Percentiles rank a stretch among this genome's conserved stretches.
phyloP scores from a whole-genome alignment of 306 rosid species.

The Elaeagnus macrophylla region DNA sequence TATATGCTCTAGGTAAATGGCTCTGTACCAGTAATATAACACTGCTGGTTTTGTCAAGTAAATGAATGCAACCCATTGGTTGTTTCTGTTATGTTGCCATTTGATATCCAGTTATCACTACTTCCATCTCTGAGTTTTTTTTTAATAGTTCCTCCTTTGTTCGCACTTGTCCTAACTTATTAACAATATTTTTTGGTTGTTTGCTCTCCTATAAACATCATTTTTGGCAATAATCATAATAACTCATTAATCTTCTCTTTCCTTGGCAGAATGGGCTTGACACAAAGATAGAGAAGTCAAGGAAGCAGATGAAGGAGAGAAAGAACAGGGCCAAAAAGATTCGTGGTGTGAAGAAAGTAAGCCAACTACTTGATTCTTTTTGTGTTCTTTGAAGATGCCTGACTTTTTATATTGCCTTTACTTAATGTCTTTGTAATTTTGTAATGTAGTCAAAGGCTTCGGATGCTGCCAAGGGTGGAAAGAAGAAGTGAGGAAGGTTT shows the following conservation, averaged over 20 bases:
- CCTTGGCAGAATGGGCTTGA: slow-evolving; percentile 62
- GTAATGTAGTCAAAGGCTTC: slow-evolving; percentile 60
- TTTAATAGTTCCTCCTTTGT: too few relatives aligned
- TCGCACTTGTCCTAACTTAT: too few relatives aligned
- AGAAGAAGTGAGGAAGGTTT: slow-evolving; percentile 49
- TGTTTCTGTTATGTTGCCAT: too few relatives aligned
- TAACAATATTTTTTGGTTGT: too few relatives aligned
- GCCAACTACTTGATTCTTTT: background rate
- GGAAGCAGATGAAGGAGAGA: slow-evolving; percentile 80
- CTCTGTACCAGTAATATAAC: too few relatives aligned
- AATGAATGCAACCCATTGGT: too few relatives aligned
- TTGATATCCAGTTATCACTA: too few relatives aligned
- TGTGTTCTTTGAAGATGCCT: background rate
- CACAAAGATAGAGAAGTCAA: slow-evolving; percentile 63
- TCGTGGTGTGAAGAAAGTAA: slow-evolving; percentile 15
- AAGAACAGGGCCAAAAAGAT: slow-evolving; percentile 45
- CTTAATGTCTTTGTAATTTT: background rate
- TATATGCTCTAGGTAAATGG: too few relatives aligned
- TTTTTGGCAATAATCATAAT: background rate
- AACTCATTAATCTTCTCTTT: background rate
- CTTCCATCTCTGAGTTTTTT: too few relatives aligned
- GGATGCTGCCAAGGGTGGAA: slow-evolving; percentile 72
- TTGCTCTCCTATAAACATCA: background rate
- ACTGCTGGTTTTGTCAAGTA: too few relatives aligned
- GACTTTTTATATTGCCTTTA: background rate